These are phyloP conservation scores for Lolium rigidum DNA, from an alignment of 176 grass and related monocot genomes.

Conservation along the genomic window DNA sequence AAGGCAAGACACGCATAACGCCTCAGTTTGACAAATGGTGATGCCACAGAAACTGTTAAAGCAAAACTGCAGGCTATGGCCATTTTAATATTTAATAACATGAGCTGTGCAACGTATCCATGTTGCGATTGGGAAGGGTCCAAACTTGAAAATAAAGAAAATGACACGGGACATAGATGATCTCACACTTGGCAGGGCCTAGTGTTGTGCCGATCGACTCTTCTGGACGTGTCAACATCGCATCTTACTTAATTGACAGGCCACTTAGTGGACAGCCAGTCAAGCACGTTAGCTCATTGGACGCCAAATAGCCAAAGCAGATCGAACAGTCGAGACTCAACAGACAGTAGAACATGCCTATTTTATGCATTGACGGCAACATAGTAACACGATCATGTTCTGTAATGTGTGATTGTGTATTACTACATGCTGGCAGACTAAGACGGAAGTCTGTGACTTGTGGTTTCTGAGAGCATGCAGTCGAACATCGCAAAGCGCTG, in stretches of 20 bases:
- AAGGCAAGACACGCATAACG: background rate
- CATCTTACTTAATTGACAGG: slow-evolving; percentile 39
- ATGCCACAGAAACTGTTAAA: background rate
- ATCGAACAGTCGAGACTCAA: slow-evolving; percentile 5
- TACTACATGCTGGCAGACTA: background rate
- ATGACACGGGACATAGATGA: slow-evolving; percentile 23
- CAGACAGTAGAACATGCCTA: background rate
- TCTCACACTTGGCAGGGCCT: slow-evolving; percentile 28
- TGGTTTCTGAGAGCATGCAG: no score
- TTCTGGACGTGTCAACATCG: slow-evolving; percentile 39
- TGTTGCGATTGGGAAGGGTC: slow-evolving; percentile 25
- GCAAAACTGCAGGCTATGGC: slow-evolving; percentile 26
- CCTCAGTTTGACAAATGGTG: slow-evolving; percentile 12
- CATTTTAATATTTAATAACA: slow-evolving; percentile 20
- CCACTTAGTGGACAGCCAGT: slow-evolving; percentile 30
- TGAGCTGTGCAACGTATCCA: slow-evolving; percentile 17
- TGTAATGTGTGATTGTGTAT: background rate
- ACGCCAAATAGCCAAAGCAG: slow-evolving; percentile 22
- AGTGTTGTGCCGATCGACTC: background rate
- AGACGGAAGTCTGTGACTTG: background rate
- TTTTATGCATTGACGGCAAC: slow-evolving; percentile 14
- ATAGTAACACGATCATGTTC: background rate
- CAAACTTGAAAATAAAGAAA: slow-evolving; percentile 37
- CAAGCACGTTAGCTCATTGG: slow-evolving; percentile 31
- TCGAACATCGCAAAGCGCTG: background rate